Evolutionary conservation across 805 yeast genomes (phyloP), one percentile per base, ranked within the genome.

Genomic region (Tetrapisispora arboricola): DNA sequence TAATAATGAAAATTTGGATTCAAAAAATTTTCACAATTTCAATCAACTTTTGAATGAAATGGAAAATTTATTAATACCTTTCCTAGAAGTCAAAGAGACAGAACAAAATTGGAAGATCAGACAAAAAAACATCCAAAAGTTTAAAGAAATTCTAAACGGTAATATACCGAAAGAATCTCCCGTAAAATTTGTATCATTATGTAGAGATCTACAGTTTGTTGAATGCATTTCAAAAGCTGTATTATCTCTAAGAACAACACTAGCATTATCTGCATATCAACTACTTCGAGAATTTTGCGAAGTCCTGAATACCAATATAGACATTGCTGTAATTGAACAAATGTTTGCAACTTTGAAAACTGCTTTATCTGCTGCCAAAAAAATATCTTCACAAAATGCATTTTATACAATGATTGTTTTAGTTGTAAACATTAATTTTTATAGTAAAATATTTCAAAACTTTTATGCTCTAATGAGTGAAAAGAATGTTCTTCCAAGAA

Each of bases 61-160:
- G 16, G 62, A 54, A 25, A 33, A 41, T 4, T 35, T 64, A 6
- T 40, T 57, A 19, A 8, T 46, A 6, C 66, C 69, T 6, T 87
- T 90, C 51, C 72, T 68, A 8, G 82, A 80, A 5, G 28, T 42
- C 68, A 67, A 80, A 52, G 98, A 92, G 58, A 82, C 94, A 0
- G 98, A 92, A 54, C 71, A 71, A 44, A 92, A 92, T 56, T 92
- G 98, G 98, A 61, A 67, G 18, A 49, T 53, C 0, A 70, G 98
- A 53, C 95, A 88, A 50, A 70, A 72, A 39, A 65, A 66, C 38
- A 71, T 86, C 3, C 51, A 72, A 1, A 70, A 68, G 37, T 53
- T 86, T 26, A 69, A 96, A 42, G 66, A 30, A 40, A 41, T 81
- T 4, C 46, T 84, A 3, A 60, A 86, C 34, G 86, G 88, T 3